Evolutionary conservation across 805 yeast species (phyloP).

Genomic region (Metschnikowia noctiluminum): DNA sequence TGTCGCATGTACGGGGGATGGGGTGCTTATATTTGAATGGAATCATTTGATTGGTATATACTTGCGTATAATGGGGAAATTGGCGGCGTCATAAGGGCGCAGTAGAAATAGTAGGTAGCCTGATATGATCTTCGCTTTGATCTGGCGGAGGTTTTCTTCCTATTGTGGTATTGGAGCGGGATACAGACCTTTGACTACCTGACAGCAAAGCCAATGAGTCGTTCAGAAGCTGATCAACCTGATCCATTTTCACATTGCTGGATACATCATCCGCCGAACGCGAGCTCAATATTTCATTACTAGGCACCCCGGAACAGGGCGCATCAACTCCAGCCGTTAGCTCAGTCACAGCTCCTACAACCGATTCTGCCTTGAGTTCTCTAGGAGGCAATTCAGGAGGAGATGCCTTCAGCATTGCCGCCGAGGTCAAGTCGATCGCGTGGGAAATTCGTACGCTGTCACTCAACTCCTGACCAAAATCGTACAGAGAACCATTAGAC

Average conservation of each 20-base stretch:
- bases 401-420: background rate
- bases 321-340: background rate
- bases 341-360: background rate
- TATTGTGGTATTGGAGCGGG: background rate
- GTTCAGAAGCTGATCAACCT: background rate
- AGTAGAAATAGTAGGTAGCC: constrained; percentile 1
- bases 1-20: constrained; percentile 93
- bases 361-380: background rate
- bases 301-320: background rate
- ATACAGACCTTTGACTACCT: background rate
- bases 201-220: background rate
- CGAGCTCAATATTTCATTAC: background rate
- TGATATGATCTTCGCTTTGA: background rate
- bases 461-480: constrained; percentile 14
- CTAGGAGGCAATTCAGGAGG: constrained; percentile 9
- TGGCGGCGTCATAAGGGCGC: constrained; percentile 1
- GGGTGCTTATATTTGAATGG: constrained; percentile 40
- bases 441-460: constrained; percentile 5
- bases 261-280: background rate
- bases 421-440: constrained; percentile 7
- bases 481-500: constrained; percentile 11
- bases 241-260: background rate
- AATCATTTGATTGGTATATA: background rate
- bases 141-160: constrained; percentile 6
- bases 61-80: background rate